A percentile compares a stretch with the other conserved stretches of the same genome.
Evolutionary conservation across 345 rosid species (phyloP).

Genomic region (Geranium rotundifolium): DNA sequence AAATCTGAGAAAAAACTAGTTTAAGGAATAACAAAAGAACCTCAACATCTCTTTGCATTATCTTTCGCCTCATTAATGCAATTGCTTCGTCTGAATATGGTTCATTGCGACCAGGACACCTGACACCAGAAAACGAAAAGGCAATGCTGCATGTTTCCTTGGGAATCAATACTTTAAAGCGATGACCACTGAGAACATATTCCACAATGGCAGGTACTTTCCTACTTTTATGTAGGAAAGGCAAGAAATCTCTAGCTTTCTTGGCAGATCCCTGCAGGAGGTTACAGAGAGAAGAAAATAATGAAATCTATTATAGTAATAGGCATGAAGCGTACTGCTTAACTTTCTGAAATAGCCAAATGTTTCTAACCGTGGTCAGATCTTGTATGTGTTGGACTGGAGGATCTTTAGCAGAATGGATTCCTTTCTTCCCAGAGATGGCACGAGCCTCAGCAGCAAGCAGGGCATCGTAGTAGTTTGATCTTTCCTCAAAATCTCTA

Average conservation of each 20-base stretch:
- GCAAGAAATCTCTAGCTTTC: conserved; percentile 87
- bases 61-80: conserved; percentile 71
- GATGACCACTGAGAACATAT: conserved; percentile 96
- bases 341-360: not conserved
- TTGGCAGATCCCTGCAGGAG: conserved; percentile 48
- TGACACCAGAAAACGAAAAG: conserved; percentile 92
- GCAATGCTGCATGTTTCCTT: conserved; percentile 96
- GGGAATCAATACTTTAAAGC: conserved; percentile 83
- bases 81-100: conserved; percentile 92
- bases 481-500: conserved; percentile 95
- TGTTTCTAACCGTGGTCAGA: conserved; percentile 46
- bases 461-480: conserved; percentile 81
- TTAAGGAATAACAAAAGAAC: conserved; percentile 10
- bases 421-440: conserved; percentile 55
- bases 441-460: conserved; percentile 95
- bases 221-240: conserved; percentile 63
- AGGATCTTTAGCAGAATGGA: conserved; percentile 73
- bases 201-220: conserved; percentile 82
- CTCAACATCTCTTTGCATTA: conserved; percentile 15
- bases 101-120: conserved; percentile 93
- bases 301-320: not conserved
- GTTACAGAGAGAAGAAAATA: not conserved
- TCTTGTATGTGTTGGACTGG: conserved; percentile 73
- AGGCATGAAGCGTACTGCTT: not conserved
- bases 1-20: not conserved